phyloP scores from a whole-genome alignment of 495 filamentous ascomycete species.

The Neurospora sp. region DNA sequence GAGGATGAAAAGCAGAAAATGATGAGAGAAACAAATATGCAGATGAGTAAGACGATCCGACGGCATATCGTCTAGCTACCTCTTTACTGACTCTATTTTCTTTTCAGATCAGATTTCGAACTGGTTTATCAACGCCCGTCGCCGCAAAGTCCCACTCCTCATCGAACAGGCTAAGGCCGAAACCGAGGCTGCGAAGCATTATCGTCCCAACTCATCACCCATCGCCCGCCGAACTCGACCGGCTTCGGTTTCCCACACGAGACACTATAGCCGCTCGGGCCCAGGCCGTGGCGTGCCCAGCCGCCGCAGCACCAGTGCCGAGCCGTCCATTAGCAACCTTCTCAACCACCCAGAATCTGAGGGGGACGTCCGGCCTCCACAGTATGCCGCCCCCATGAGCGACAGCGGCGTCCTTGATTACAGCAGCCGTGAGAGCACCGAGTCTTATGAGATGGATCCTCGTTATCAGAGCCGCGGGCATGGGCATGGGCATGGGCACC shows the following conservation, averaged over 20 bases:
- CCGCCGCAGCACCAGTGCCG: conserved; percentile 1
- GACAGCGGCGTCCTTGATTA: conserved; percentile 29
- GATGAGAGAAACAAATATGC: conserved; percentile 63
- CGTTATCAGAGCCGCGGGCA: background rate
- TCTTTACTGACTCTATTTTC: conserved; percentile 4
- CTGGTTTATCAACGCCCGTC: conserved; percentile 90
- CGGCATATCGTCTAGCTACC: background rate
- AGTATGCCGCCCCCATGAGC: conserved; percentile 19
- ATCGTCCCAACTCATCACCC: background rate
- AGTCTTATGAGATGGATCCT: background rate
- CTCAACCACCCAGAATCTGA: conserved; percentile 11
- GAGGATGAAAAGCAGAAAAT: conserved; percentile 85
- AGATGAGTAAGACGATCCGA: conserved; percentile 55
- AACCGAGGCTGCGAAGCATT: conserved; percentile 19
- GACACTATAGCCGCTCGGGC: background rate
- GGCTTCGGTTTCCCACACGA: background rate
- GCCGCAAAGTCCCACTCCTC: conserved; percentile 63
- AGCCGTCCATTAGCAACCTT: conserved; percentile 11
- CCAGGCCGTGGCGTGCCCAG: background rate
- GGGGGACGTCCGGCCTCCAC: conserved; percentile 19
- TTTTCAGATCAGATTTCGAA: conserved; percentile 64
- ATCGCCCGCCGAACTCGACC: background rate
- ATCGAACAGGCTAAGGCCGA: conserved; percentile 42
- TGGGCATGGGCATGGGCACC: background rate
- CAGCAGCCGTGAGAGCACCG: conserved; percentile 15